phyloP scores from a whole-genome alignment of 768 basidiomycete species.

The Termitomyces sp. region DNA sequence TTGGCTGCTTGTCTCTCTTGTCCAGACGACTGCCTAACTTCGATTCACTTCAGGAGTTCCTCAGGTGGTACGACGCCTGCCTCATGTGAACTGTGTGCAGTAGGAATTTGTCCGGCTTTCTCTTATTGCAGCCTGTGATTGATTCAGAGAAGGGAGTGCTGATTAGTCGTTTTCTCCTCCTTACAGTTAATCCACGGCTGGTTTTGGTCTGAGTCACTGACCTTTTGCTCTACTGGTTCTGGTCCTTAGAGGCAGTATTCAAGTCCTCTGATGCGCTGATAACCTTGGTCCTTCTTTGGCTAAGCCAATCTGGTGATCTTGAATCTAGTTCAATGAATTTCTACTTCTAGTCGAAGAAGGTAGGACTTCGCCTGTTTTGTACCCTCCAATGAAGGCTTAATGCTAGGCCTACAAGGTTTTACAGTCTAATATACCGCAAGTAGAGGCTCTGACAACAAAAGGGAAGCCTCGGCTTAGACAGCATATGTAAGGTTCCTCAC shows the following conservation, averaged over 20 bases:
- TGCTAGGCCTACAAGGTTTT: background rate
- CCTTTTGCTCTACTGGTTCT: background rate
- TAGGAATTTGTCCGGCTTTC: background rate
- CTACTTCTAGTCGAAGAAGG: background rate
- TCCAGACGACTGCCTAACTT: no score
- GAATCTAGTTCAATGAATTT: background rate
- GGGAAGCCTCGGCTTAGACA: background rate
- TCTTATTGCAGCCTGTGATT: background rate
- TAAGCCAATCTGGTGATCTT: no score
- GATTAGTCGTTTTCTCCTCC: background rate
- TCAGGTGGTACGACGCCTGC: background rate
- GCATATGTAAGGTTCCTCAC: background rate
- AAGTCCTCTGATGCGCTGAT: no score
- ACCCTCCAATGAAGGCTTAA: background rate
- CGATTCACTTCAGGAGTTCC: background rate
- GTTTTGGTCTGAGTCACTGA: background rate
- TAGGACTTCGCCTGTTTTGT: background rate
- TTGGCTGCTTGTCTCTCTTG: no score
- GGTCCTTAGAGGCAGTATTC: no score
- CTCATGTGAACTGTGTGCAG: background rate
- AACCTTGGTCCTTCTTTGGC: no score
- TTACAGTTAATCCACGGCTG: background rate
- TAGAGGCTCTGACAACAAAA: background rate
- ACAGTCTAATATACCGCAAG: background rate
- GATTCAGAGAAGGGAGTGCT: background rate